Conservation (phyloP, 306 rosid species). For the Fagus crenata region DNA sequence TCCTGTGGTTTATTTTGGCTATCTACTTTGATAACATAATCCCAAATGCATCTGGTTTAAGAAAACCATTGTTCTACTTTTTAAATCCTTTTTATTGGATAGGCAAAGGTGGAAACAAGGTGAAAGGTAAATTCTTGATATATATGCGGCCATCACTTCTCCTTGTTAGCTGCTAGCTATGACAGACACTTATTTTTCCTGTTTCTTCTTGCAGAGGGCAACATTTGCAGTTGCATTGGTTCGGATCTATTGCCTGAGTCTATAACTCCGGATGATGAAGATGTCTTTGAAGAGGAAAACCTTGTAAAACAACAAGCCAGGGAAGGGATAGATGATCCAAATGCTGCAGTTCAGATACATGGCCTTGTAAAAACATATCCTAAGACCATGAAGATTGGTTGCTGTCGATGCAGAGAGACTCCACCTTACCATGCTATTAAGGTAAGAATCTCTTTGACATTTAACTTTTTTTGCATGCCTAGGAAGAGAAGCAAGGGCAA, state of each 20-base stretch:
- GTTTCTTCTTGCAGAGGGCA: constrained; percentile 58
- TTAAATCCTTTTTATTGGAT: constrained; percentile 70
- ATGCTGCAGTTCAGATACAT: constrained; percentile 74
- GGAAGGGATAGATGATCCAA: constrained; percentile 46
- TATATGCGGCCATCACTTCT: constrained; percentile 21
- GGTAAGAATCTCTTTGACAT: constrained; percentile 45
- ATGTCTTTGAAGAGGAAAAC: constrained; percentile 83
- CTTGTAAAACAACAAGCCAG: constrained; percentile 50
- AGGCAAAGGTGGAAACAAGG: constrained; percentile 70
- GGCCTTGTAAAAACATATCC: constrained; percentile 84
- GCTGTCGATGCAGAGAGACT: constrained; percentile 55
- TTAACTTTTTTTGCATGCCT: background rate
- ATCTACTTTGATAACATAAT: constrained; percentile 84
- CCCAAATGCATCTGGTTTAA: constrained; percentile 83
- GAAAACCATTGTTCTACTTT: constrained; percentile 72
- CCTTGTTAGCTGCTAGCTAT: constrained; percentile 15
- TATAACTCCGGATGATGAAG: constrained; percentile 69
- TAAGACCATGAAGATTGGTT: constrained; percentile 46
- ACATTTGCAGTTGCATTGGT: constrained; percentile 63
- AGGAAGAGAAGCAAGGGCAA: too few relatives aligned
- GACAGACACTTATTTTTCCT: constrained; percentile 18
- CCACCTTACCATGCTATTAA: constrained; percentile 63
- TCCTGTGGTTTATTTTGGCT: constrained; percentile 79
- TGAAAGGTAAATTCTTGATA: constrained; percentile 51
- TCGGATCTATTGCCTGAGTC: constrained; percentile 49